Base-by-base conservation (phyloP, 2,329 filamentous ascomycete species). In the Hymenoscyphus linearis region DNA sequence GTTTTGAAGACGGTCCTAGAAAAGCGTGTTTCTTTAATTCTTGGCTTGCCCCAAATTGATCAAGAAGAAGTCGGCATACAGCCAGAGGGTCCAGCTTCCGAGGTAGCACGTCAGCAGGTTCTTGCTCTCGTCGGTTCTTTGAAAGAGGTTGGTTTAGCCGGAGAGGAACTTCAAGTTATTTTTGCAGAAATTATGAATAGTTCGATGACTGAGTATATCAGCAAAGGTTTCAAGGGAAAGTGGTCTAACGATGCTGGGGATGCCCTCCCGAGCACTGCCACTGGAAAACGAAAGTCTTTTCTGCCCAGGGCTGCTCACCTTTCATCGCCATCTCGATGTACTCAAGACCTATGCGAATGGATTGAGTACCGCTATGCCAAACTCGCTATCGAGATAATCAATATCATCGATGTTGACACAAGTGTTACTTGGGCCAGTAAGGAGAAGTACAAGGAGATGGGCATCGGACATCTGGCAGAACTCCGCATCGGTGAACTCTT, bases 401-500 rank as follows among this genome's bases (percentile, higher is more conserved):
- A 75, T 60, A 68, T 73, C 47, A 72, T 70, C 12, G 64, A 70
- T 26, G 62, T 60, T 10, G 74, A 71, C 35, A 68, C 66, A 2
- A 69, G 69, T 1, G 73, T 86, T 27, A 77, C 79, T 5, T 80
- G 81, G 74, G 74, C 76, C 16, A 81, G 90, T 62, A 78, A 89
- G 50, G 82, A 86, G 65, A 84, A 84, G 64, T 91, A 88, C 83
- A 87, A 88, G 70, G 84, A 88, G 47, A 86, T 88, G 68, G 87
- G 87, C 16, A 74, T 90, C 52, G 83, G 83, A 2, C 82, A 87
- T 52, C 79, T 93, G 16, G 89, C 89, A 2, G 81, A 83, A 18
- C 78, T 89, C 55, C 82, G 90, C 52, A 89, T 88, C 53, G 79
- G 82, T 7, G 86, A 91, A 69, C 78, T 95, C 10, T 93, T 92